phyloP scores from a whole-genome alignment of 2,329 filamentous ascomycete species.

The Sphaerulina populicola region DNA sequence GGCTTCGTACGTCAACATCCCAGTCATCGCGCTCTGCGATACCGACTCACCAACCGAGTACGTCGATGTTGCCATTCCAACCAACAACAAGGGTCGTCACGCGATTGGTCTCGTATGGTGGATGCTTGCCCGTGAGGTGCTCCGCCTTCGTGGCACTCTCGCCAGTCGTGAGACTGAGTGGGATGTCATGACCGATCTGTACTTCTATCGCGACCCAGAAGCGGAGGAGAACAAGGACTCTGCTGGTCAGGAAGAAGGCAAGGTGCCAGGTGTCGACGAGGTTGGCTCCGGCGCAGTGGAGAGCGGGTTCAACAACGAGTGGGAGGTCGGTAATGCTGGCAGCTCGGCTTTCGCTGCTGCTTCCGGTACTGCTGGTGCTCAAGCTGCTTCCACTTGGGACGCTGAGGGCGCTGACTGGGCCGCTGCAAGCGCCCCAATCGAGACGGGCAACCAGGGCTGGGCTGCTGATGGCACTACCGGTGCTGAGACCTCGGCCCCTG shows the following conservation, averaged over 20 bases:
- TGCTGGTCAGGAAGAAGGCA: constrained; percentile 71
- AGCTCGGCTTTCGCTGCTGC: constrained; percentile 54
- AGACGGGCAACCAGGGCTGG: constrained; percentile 48
- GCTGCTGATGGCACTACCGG: constrained; percentile 35
- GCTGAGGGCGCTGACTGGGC: constrained; percentile 60
- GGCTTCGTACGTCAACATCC: constrained; percentile 99
- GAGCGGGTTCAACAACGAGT: constrained; percentile 71
- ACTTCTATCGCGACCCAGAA: constrained; percentile 99
- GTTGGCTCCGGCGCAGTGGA: constrained; percentile 71
- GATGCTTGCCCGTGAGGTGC: constrained; percentile 99
- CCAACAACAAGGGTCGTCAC: constrained; percentile 99
- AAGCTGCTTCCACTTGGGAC: constrained; percentile 56
- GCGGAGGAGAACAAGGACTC: constrained; percentile 97
- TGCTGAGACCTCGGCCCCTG: constrained; percentile 19
- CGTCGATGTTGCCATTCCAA: constrained; percentile 98
- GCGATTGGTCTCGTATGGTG: constrained; percentile 98
- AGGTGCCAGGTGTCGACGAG: constrained; percentile 78
- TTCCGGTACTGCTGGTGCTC: constrained; percentile 47
- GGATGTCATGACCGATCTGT: constrained; percentile 99
- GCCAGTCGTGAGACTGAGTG: constrained; percentile 92
- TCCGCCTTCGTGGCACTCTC: constrained; percentile 95
- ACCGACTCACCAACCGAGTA: constrained; percentile 99
- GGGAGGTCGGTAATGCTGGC: constrained; percentile 67
- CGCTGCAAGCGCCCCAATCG: constrained; percentile 44
- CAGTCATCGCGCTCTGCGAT: constrained; percentile 97